Percentiles rank a stretch among this genome's conserved stretches.
These are phyloP conservation scores for Pleurotus djamor DNA, from an alignment of 768 basidiomycete species.

Conservation along the genomic window DNA sequence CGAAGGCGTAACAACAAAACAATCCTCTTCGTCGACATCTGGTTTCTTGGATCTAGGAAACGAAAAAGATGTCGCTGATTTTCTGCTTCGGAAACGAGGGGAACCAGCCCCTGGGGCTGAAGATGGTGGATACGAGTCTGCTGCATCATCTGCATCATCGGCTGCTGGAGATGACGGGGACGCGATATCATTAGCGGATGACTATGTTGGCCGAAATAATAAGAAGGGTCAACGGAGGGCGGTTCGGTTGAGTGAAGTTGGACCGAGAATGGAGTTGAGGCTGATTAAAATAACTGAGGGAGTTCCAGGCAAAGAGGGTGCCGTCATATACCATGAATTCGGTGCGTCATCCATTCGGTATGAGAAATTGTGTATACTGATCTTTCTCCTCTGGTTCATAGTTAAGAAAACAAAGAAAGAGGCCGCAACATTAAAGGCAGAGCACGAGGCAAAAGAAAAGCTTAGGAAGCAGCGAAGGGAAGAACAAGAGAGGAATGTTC, in stretches of 20 bases:
- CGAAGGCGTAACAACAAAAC: slow-evolving; percentile 46
- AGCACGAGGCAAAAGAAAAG: slow-evolving; percentile 76
- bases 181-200: slow-evolving; percentile 81
- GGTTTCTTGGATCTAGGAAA: slow-evolving; percentile 77
- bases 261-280: slow-evolving; percentile 91
- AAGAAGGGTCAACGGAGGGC: slow-evolving; percentile 89
- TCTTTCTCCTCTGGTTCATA: slow-evolving; percentile 25
- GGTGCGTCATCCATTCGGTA: slow-evolving; percentile 48
- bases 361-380: slow-evolving; percentile 1
- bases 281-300: slow-evolving; percentile 96
- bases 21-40: slow-evolving; percentile 22
- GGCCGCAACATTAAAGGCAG: slow-evolving; percentile 58
- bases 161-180: slow-evolving; percentile 84
- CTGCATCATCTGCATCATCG: slow-evolving; percentile 69
- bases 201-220: slow-evolving; percentile 95
- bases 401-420: slow-evolving; percentile 91
- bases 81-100: slow-evolving; percentile 73
- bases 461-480: slow-evolving; percentile 75
- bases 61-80: slow-evolving; percentile 95
- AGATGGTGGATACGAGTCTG: slow-evolving; percentile 70
- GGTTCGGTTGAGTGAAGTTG: slow-evolving; percentile 89
- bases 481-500: slow-evolving; percentile 91
- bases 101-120: slow-evolving; percentile 47
- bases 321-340: slow-evolving; percentile 92
- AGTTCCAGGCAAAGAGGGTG: slow-evolving; percentile 89